phyloP scores from a whole-genome alignment of 345 rosid species.

The Acer yangbiense region DNA sequence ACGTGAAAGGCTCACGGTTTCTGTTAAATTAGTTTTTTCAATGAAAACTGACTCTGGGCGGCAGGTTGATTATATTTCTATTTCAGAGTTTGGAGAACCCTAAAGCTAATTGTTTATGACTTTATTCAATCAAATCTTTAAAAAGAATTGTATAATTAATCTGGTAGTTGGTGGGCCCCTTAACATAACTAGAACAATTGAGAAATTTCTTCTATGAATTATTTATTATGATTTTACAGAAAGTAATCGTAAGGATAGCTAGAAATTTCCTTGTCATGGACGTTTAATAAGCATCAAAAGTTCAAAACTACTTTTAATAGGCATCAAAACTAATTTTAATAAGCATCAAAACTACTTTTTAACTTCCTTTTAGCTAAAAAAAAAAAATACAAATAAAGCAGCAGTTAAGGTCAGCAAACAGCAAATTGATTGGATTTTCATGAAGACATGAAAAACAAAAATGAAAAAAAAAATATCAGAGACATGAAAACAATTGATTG shows the following conservation, averaged over 20 bases:
- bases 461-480: background rate
- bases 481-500: slow-evolving; percentile 42
- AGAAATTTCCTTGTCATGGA: background rate
- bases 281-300: background rate
- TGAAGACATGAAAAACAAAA: slow-evolving; percentile 10
- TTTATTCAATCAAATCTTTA: background rate
- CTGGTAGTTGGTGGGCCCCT: background rate
- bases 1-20: slow-evolving; percentile 4
- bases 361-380: too few relatives aligned
- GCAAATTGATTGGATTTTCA: slow-evolving; percentile 31
- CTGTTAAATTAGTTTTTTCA: slow-evolving; percentile 19
- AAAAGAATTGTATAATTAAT: background rate
- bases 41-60: slow-evolving; percentile 16
- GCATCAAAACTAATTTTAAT: too few relatives aligned
- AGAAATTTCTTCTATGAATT: background rate
- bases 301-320: too few relatives aligned
- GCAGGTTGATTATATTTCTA: background rate
- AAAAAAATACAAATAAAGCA: too few relatives aligned
- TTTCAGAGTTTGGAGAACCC: slow-evolving; percentile 2
- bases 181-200: background rate
- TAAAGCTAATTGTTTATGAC: background rate
- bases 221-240: slow-evolving; percentile 6
- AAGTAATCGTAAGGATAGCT: background rate
- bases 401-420: slow-evolving; percentile 11
- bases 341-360: too few relatives aligned